Evolutionary conservation across 106 monocot species (phyloP).

Genomic region (Apostasia ramifera): DNA sequence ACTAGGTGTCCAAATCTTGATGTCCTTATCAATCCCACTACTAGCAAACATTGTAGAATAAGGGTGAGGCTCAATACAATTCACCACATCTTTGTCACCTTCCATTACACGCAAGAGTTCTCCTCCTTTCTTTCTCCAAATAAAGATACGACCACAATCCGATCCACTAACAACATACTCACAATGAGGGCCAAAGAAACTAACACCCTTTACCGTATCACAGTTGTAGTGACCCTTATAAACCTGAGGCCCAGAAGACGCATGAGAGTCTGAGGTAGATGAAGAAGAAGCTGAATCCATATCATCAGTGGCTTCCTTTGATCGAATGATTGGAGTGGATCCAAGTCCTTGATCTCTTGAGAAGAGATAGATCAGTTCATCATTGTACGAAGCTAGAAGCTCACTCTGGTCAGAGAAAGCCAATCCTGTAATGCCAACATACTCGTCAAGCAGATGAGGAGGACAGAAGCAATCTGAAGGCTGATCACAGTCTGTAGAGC

Average conservation of each 20-base stretch:
- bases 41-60: conserved; percentile 51
- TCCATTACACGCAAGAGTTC: conserved; percentile 62
- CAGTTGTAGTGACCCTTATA: conserved; percentile 59
- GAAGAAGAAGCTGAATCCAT: conserved; percentile 11
- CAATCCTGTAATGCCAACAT: conserved; percentile 72
- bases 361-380: conserved; percentile 79
- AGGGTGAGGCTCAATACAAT: conserved; percentile 82
- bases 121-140: conserved; percentile 85
- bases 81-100: conserved; percentile 65
- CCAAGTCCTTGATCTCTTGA: conserved; percentile 43
- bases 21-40: conserved; percentile 75
- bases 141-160: conserved; percentile 81
- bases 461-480: conserved; percentile 59
- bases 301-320: conserved; percentile 4
- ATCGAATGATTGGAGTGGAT: conserved; percentile 13
- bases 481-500: conserved; percentile 14
- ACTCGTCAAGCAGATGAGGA: conserved; percentile 34
- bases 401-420: conserved; percentile 73
- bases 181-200: conserved; percentile 67
- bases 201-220: conserved; percentile 78
- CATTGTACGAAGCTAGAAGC: conserved; percentile 65
- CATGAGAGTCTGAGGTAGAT: conserved; percentile 5
- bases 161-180: conserved; percentile 95
- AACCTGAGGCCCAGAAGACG: conserved; percentile 14
- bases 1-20: conserved; percentile 86